phyloP scores from a whole-genome alignment of 345 rosid species.

The Ceriops zippeliana region DNA sequence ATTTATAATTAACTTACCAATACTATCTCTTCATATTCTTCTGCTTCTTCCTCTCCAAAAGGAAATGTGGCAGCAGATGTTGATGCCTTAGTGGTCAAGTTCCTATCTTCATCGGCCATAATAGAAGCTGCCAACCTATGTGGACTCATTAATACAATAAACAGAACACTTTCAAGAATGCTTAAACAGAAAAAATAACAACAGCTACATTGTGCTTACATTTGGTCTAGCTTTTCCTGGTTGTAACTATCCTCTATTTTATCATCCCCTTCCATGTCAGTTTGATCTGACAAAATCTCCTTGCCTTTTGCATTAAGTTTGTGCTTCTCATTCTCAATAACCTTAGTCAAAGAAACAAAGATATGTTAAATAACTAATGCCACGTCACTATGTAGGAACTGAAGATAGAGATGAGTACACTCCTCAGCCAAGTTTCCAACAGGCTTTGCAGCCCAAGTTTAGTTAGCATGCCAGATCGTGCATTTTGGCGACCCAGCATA shows the following conservation, averaged over 20 bases:
- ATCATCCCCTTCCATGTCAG: conserved; percentile 15
- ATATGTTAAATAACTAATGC: not conserved
- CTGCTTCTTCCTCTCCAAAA: conserved; percentile 41
- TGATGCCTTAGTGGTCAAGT: conserved; percentile 31
- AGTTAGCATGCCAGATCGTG: not conserved
- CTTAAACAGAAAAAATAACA: conserved; percentile 1
- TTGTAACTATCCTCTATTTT: conserved; percentile 20
- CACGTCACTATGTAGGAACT: not conserved
- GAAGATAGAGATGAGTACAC: not conserved
- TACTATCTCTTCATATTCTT: conserved; percentile 53
- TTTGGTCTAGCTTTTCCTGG: conserved; percentile 62
- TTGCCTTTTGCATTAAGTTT: conserved; percentile 11
- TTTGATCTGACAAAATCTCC: conserved; percentile 23
- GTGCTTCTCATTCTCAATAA: not conserved
- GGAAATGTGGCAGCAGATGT: conserved; percentile 37
- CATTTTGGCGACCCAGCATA: not conserved
- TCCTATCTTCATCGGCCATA: conserved; percentile 46
- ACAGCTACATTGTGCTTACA: conserved; percentile 44
- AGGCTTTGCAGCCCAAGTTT: not conserved
- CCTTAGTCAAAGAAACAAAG: not conserved
- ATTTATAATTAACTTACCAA: conserved; percentile 11
- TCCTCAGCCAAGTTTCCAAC: not conserved
- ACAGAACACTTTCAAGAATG: conserved; percentile 12
- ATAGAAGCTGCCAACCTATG: conserved; percentile 70
- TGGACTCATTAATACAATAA: conserved; percentile 18